Conservation (phyloP, 2,329 filamentous ascomycete genomes). For the Penicillium nordicum region DNA sequence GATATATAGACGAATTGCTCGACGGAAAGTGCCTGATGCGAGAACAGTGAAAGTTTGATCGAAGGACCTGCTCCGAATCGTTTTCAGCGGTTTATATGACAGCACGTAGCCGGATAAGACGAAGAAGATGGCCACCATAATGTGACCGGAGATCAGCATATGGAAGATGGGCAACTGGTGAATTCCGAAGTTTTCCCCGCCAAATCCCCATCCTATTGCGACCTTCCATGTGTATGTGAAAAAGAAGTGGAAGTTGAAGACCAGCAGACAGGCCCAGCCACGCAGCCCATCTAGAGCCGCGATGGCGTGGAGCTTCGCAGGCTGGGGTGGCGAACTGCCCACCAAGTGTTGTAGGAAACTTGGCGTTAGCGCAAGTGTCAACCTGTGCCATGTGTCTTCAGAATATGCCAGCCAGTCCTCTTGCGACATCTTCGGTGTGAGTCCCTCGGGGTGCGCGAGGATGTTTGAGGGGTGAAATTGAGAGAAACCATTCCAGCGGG, state of each 20-base stretch:
- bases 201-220: slow-evolving; percentile 41
- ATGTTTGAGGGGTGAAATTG: slow-evolving; percentile 25
- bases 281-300: slow-evolving; percentile 43
- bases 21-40: slow-evolving; percentile 45
- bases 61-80: slow-evolving; percentile 37
- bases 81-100: slow-evolving; percentile 42
- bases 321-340: slow-evolving; percentile 27
- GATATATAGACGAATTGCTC: slow-evolving; percentile 43
- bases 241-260: slow-evolving; percentile 48
- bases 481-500: slow-evolving; percentile 25
- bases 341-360: slow-evolving; percentile 37
- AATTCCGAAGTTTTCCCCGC: slow-evolving; percentile 38
- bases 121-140: slow-evolving; percentile 50
- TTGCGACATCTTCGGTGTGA: slow-evolving; percentile 18
- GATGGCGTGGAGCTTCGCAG: slow-evolving; percentile 36
- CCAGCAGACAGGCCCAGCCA: slow-evolving; percentile 44
- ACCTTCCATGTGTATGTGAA: slow-evolving; percentile 45
- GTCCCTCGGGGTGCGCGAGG: slow-evolving; percentile 18
- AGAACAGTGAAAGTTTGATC: slow-evolving; percentile 41
- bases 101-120: slow-evolving; percentile 50
- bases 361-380: slow-evolving; percentile 34
- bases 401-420: slow-evolving; percentile 27
- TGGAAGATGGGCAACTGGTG: slow-evolving; percentile 44
- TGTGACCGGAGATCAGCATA: slow-evolving; percentile 44
- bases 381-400: slow-evolving; percentile 22